Base-by-base conservation (phyloP, 495 filamentous ascomycete species). In the Tuber aestivum region DNA sequence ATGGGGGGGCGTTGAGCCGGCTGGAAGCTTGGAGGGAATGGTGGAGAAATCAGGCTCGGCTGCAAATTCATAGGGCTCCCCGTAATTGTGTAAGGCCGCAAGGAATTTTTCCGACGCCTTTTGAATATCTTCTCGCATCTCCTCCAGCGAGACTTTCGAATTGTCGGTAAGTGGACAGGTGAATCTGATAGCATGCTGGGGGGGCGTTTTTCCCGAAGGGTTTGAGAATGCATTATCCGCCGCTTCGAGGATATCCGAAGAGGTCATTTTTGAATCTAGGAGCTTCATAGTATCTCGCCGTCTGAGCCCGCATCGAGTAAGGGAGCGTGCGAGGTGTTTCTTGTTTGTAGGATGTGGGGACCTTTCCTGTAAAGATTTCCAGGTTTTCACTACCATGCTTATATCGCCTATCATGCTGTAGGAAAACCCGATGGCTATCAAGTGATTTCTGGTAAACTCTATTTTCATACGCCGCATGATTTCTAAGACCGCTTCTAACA, bases 351-450 rank as follows among this genome's bases (percentile, higher is more conserved):
- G 16, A 14, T 5, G 0, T 35, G 56, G 56, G 16, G 35, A 65
- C 27, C 14, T 65, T 35, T 35, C 27, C 4, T 18, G 32, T 18
- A 65, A 18, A 35, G 12, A 3, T 35, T 65, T 65, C 56, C 56
- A 65, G 27, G 56, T 65, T 65, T 65, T 65, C 32, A 65, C 56
- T 35, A 65, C 56, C 56, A 65, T 65, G 14, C 35, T 65, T 65
- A 65, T 18, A 65, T 65, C 56, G 27, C 56, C 56, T 7, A 65
- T 65, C 4, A 4, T 7, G 14, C 56, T 35, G 35, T 65, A 65
- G 27, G 56, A 3, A 27, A 16, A 18, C 56, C 27, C 56, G 1
- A 35, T 35, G 16, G 56, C 56, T 7, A 65, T 65, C 27, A 65
- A 35, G 32, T 65, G 56, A 7, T 20, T 0, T 27, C 0, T 18